A percentile compares a stretch with the other conserved stretches of the same genome.
These are phyloP conservation scores for Aspergillus japonicus DNA, from an alignment of 2,329 filamentous ascomycete species.

Conservation along the genomic window DNA sequence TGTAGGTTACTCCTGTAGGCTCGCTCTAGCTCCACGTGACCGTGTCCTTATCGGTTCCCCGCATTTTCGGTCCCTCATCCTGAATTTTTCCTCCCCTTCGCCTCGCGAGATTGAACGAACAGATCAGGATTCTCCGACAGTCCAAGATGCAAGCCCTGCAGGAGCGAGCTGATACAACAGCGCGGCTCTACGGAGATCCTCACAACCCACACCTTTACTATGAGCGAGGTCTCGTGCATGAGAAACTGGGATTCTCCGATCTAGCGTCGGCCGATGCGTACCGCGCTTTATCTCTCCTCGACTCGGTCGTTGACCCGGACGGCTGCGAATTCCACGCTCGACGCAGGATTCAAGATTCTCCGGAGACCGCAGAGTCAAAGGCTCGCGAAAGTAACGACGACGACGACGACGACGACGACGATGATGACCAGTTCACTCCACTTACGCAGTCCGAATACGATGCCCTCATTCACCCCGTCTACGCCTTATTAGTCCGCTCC, in stretches of 20 bases:
- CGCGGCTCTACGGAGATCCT: conserved; percentile 37
- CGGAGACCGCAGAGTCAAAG: conserved; percentile 18
- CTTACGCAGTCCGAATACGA: conserved; percentile 38
- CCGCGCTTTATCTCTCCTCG: conserved; percentile 79
- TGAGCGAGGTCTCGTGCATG: conserved; percentile 66
- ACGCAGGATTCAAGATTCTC: conserved; percentile 40
- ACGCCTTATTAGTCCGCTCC: conserved; percentile 37
- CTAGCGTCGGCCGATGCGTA: conserved; percentile 89
- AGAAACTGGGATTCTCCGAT: conserved; percentile 79
- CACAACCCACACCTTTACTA: conserved; percentile 45
- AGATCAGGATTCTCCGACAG: neutral
- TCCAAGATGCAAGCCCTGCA: conserved; percentile 28
- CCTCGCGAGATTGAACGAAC: neutral
- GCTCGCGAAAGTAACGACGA: conserved; percentile 11
- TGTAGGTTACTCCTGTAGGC: too few relatives aligned
- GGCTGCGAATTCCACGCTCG: conserved; percentile 79
- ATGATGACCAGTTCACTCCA: conserved; percentile 35
- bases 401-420: conserved; percentile 45
- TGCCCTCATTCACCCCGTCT: conserved; percentile 36
- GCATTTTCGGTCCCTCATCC: conserved; percentile 2
- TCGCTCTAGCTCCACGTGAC: conserved; percentile 6
- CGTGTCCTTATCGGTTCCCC: neutral
- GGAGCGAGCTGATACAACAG: conserved; percentile 58
- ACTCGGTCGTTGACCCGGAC: conserved; percentile 71
- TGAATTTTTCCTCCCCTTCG: neutral